Base-by-base conservation (phyloP, 179 eudicot species). In the Actinidia polygama region DNA sequence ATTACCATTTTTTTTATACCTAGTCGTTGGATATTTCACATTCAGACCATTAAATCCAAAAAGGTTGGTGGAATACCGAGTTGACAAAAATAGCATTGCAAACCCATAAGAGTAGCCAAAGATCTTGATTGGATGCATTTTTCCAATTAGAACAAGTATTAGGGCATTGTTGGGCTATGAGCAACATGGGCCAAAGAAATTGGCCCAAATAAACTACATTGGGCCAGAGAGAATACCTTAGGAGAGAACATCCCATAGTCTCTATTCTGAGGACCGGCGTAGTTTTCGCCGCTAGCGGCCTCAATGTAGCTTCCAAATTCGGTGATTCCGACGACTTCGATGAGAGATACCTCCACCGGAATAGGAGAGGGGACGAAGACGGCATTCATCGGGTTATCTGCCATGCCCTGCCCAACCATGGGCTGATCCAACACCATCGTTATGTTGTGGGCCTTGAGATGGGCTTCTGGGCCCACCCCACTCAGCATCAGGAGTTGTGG, bases 171-270 rank as follows among this genome's bases (percentile, higher is more conserved):
- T n/a, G n/a, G n/a, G n/a, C n/a, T n/a, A n/a, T n/a, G n/a, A n/a
- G n/a, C n/a, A n/a, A n/a, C n/a, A n/a, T n/a, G n/a, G n/a, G n/a
- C n/a, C n/a, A n/a, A n/a, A n/a, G n/a, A n/a, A n/a, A n/a, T n/a
- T n/a, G n/a, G n/a, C n/a, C n/a, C n/a, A n/a, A n/a, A n/a, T n/a
- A n/a, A n/a, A n/a, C n/a, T n/a, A 15, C 16, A 44, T 46, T 49
- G 57, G 54, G 24, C 75, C 30, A 19, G 8, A n/a, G 12, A n/a
- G 50, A 9, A 16, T 90, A 94, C 98, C 98, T 94, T 93, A 26
- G 98, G 99, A 63, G 99, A 95, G 84, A 95, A 92, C 98, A 95
- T 93, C 44, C 98, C 98, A 59, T 73, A 94, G 80, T 94, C 97
- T 24, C 85, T 82, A 3, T n/a, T n/a, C n/a, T n/a, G n/a, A n/a